phyloP scores from a whole-genome alignment of 2,329 filamentous ascomycete genomes.

The Xylariaceae sp. region DNA sequence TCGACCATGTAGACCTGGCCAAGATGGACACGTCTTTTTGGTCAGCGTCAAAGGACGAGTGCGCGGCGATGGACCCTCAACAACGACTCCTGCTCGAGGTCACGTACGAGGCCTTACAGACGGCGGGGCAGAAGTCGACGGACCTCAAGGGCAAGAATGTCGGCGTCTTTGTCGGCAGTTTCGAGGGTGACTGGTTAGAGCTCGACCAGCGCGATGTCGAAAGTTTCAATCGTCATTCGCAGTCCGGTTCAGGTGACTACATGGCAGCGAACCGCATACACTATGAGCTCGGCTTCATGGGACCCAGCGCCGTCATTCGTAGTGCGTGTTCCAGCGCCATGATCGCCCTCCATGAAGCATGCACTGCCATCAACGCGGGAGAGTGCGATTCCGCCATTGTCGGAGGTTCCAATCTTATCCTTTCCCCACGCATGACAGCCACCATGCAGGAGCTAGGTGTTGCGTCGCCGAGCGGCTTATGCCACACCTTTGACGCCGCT shows the following conservation, averaged over 20 bases:
- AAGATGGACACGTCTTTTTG: not conserved
- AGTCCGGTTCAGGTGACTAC: constrained; percentile 2
- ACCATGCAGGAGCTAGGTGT: constrained; percentile 19
- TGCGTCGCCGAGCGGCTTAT: constrained; percentile 12
- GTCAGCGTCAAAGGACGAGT: not conserved
- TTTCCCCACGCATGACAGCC: constrained; percentile 9
- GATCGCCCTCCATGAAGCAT: constrained; percentile 32
- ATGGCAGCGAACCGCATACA: constrained; percentile 26
- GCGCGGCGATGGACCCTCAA: not conserved
- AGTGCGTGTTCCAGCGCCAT: constrained; percentile 39
- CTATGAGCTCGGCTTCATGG: constrained; percentile 20
- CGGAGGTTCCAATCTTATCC: constrained; percentile 35
- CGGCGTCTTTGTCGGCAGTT: constrained; percentile 34
- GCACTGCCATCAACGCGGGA: constrained; percentile 19
- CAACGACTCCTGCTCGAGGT: constrained; percentile 37
- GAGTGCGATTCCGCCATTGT: constrained; percentile 36
- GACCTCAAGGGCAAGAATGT: constrained; percentile 29
- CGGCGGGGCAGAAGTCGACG: constrained; percentile 30
- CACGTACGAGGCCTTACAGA: constrained; percentile 33
- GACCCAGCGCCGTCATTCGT: constrained; percentile 15
- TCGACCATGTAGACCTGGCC: not conserved
- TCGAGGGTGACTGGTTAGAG: constrained; percentile 32
- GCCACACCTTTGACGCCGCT: constrained; percentile 20
- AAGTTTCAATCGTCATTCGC: constrained; percentile 2
- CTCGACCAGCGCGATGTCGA: constrained; percentile 22